These are phyloP conservation scores for Globisporangium perplexum DNA, from an alignment of 352 stramenopile genomes.

Conservation along the genomic window DNA sequence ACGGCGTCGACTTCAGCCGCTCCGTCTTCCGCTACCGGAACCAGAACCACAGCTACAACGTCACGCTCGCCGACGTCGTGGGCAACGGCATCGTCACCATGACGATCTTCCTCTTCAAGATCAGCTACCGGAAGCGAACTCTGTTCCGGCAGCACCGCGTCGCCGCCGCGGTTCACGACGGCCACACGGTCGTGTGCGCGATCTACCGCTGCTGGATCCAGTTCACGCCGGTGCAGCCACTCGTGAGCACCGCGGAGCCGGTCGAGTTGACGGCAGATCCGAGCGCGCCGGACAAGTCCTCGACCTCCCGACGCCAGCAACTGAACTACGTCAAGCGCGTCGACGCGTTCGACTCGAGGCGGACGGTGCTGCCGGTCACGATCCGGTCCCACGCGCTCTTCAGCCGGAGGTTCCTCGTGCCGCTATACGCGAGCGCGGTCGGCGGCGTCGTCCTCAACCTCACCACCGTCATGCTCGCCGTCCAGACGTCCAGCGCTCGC, in stretches of 20 bases:
- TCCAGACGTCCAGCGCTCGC: too few species aligned
- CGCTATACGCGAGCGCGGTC: conserved; percentile 1
- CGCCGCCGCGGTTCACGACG: not conserved
- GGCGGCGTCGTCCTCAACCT: not conserved
- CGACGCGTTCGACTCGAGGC: not conserved
- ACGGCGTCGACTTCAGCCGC: conserved; percentile 11
- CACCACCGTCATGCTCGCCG: not conserved
- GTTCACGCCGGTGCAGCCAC: not conserved
- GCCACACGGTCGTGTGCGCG: conserved; percentile 14
- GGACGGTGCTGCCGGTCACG: conserved; percentile 1
- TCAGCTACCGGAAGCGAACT: conserved; percentile 19
- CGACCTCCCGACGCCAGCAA: conserved; percentile 2
- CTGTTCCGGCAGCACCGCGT: conserved; percentile 1
- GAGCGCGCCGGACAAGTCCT: too few species aligned
- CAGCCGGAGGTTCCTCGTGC: not conserved
- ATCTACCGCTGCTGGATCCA: conserved; percentile 12
- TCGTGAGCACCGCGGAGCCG: not conserved
- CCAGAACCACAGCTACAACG: conserved; percentile 7
- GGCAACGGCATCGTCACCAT: conserved; percentile 22
- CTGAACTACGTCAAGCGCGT: conserved; percentile 6
- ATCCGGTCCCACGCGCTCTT: conserved; percentile 6
- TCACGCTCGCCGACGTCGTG: conserved; percentile 17
- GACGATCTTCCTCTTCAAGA: conserved; percentile 18
- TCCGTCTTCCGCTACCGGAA: conserved; percentile 15
- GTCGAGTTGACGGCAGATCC: not conserved